Base-by-base conservation (phyloP, 2,329 filamentous ascomycete species). In the Leptographium galeiforme region DNA sequence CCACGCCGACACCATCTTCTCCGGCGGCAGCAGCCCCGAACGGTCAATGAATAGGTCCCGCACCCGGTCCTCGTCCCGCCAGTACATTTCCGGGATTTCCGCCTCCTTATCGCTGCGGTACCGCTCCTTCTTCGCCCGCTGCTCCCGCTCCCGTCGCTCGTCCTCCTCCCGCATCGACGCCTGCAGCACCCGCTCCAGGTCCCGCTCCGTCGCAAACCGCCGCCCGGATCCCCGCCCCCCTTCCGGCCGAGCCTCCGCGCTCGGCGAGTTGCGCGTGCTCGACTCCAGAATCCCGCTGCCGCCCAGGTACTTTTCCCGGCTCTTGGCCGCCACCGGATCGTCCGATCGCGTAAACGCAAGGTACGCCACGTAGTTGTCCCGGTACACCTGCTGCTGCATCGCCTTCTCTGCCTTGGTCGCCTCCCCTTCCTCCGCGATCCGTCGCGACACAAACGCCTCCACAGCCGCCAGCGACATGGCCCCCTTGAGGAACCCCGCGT, bases 101-200 rank as follows among this genome's bases (percentile, higher is more conserved):
- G 87, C 87, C 64, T 91, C 87, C 63, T 87, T 89, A 46, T 87
- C 84, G 58, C 79, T 85, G 56, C 86, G 83, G 55, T 83, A 82
- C 62, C 84, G 83, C 52, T 85, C 81, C 63, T 84, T 81, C 58
- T 81, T 77, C 38, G 78, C 78, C 51, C 78, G 72, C 47, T 74
- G 68, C 58, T 86, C 82, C 48, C 84, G 80, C 59, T 88, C 84
- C 55, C 79, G 76, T 38, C 79, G 75, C 61, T 88, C 85, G 57
- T 84, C 82, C 55, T 87, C 84, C 58, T 85, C 82, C 25, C 77
- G 76, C 61, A 83, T 78, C 0, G 85, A 89, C 60, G 86, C 82
- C 62, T 86, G 79, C 48, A 90, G 68, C 8, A 85, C 83, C 40
- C 80, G 76, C 63, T 89, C 82, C 8, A 89, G 66, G 56, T 90